Evolutionary conservation across 2,329 filamentous ascomycete genomes (phyloP).

Genomic region (Aschersonia sp.): DNA sequence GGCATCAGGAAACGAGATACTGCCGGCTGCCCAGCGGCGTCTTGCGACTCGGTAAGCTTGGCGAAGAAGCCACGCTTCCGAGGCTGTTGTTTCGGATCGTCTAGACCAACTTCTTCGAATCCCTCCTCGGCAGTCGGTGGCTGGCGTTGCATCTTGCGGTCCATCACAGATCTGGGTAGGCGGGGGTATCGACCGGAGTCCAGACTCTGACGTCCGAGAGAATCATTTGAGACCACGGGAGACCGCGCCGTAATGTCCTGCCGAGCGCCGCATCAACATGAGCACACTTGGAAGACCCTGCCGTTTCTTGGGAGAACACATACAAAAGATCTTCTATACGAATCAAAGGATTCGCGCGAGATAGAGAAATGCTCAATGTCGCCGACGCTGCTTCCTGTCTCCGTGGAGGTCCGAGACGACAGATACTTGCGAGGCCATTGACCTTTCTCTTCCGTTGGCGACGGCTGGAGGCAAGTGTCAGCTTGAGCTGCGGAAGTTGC

Average conservation of each 20-base stretch:
- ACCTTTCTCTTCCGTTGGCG: conserved; percentile 69
- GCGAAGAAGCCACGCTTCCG: conserved; percentile 61
- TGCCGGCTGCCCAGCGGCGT: conserved; percentile 20
- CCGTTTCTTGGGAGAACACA: conserved; percentile 16
- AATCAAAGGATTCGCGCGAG: conserved; percentile 92
- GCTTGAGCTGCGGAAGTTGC: background rate
- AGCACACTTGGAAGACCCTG: too few species aligned
- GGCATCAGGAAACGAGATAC: conserved; percentile 51
- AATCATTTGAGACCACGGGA: conserved; percentile 48
- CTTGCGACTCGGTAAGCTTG: conserved; percentile 49
- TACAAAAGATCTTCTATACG: conserved; percentile 91
- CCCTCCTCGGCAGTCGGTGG: conserved; percentile 59
- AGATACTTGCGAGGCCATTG: conserved; percentile 55
- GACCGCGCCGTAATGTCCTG: conserved; percentile 86
- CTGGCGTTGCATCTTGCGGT: conserved; percentile 42
- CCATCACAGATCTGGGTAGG: conserved; percentile 45
- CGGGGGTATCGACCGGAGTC: conserved; percentile 57
- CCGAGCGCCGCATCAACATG: background rate
- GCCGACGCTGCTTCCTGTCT: conserved; percentile 47
- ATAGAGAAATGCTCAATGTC: conserved; percentile 92
- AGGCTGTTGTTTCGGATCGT: conserved; percentile 45
- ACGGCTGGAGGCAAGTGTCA: conserved; percentile 43
- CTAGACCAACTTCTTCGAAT: conserved; percentile 85
- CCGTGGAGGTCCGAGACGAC: conserved; percentile 36
- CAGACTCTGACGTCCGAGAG: conserved; percentile 59